These are phyloP conservation scores for Alloascoidea africana DNA, from an alignment of 805 yeast species.

Conservation along the genomic window DNA sequence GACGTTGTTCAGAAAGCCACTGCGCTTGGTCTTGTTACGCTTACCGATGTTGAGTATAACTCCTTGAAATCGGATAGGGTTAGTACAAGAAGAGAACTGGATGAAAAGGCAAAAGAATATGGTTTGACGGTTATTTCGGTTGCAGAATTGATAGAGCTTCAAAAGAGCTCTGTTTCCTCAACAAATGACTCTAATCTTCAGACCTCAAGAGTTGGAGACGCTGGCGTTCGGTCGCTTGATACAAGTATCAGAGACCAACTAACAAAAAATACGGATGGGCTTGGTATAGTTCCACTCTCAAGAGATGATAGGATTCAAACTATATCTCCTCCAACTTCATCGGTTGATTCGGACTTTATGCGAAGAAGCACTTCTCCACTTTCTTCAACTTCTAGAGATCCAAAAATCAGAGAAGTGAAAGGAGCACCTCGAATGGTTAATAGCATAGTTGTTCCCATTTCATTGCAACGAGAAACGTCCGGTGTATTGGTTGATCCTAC, in stretches of 20 bases:
- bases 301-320: not conserved
- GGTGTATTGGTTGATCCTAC: too few relatives aligned
- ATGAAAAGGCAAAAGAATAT: too few relatives aligned
- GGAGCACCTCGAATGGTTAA: not conserved
- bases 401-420: constrained; percentile 1
- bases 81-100: too few relatives aligned
- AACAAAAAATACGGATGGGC: too few relatives aligned
- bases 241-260: not conserved
- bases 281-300: too few relatives aligned
- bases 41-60: not conserved
- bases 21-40: not conserved
- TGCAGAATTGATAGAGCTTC: too few relatives aligned
- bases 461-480: not conserved
- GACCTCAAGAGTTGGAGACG: not conserved
- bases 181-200: not conserved
- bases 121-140: too few relatives aligned
- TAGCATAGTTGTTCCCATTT: not conserved
- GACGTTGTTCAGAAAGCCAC: constrained; percentile 1
- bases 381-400: not conserved
- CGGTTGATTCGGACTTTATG: not conserved
- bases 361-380: not conserved
- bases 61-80: not conserved
- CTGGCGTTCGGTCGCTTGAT: not conserved
- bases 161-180: too few relatives aligned
- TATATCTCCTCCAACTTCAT: not conserved